Evolutionary conservation across 2,329 filamentous ascomycete genomes (phyloP).

Genomic region (Alternaria rosae): DNA sequence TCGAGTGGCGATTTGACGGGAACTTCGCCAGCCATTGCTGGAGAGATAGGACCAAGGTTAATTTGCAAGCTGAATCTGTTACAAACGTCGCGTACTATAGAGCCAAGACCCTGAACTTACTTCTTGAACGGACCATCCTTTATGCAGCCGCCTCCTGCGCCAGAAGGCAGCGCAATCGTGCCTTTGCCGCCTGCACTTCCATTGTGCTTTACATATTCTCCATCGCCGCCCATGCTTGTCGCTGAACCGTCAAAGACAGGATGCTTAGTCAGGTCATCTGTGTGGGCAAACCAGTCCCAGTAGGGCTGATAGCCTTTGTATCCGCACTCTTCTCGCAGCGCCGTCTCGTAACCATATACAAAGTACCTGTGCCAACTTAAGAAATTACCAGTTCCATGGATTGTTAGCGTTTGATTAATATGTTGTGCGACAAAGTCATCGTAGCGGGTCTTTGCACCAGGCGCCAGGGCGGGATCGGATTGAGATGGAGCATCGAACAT

Average conservation of each 20-base stretch:
- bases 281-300: constrained; percentile 56
- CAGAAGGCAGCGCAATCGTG: constrained; percentile 16
- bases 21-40: constrained; percentile 15
- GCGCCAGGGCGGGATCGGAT: constrained; percentile 16
- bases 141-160: constrained; percentile 36
- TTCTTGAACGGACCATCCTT: constrained; percentile 30
- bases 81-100: background rate
- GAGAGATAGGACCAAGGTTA: constrained; percentile 34
- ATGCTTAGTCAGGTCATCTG: constrained; percentile 36
- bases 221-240: constrained; percentile 48
- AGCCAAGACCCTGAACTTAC: constrained; percentile 23
- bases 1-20: constrained; percentile 20
- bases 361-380: constrained; percentile 50
- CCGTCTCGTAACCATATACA: constrained; percentile 47
- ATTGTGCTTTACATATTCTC: constrained; percentile 13
- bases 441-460: constrained; percentile 35
- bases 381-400: constrained; percentile 32
- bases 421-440: constrained; percentile 40
- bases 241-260: constrained; percentile 37
- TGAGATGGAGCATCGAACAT: constrained; percentile 22
- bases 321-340: constrained; percentile 49
- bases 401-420: constrained; percentile 26
- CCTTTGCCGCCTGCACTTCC: constrained; percentile 25
- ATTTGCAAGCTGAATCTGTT: constrained; percentile 17
- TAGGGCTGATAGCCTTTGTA: constrained; percentile 52